phyloP scores from a whole-genome alignment of 257 asterid species.

The Pogostemon cablin region DNA sequence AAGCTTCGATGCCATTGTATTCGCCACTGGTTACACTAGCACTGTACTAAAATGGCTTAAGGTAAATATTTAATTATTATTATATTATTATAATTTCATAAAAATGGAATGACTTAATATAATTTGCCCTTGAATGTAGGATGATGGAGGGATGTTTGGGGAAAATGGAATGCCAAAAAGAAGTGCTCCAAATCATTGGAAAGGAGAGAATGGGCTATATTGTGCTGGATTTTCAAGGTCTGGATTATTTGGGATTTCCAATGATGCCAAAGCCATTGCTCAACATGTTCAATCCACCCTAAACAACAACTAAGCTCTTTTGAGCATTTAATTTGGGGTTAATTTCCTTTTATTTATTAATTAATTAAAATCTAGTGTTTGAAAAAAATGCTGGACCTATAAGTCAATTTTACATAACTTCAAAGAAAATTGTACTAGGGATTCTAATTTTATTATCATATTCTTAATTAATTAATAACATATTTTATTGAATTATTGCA shows the following conservation, averaged over 20 bases:
- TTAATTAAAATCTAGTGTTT: background rate
- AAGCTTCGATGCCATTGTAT: slow-evolving; percentile 50
- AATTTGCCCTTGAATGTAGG: slow-evolving; percentile 32
- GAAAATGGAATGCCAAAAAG: slow-evolving; percentile 57
- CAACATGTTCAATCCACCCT: slow-evolving; percentile 21
- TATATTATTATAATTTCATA: background rate
- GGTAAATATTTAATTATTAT: slow-evolving; percentile 29
- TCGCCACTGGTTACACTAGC: slow-evolving; percentile 67
- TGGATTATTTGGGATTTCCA: slow-evolving; percentile 53
- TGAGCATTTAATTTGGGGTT: background rate
- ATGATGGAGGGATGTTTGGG: slow-evolving; percentile 47
- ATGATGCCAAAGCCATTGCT: slow-evolving; percentile 52
- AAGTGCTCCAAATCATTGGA: slow-evolving; percentile 50
- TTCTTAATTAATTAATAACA: no score
- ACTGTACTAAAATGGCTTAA: slow-evolving; percentile 57
- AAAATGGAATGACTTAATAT: background rate
- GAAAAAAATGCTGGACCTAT: no score
- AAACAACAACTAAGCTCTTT: background rate
- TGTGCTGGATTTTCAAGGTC: slow-evolving; percentile 56
- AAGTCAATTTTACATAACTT: no score
- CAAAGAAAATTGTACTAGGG: no score
- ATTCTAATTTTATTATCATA: no score
- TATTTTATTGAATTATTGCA: no score
- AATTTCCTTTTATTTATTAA: no score
- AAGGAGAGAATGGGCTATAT: slow-evolving; percentile 56